Conservation (phyloP, 345 rosid genomes). For the Salix exigua region DNA sequence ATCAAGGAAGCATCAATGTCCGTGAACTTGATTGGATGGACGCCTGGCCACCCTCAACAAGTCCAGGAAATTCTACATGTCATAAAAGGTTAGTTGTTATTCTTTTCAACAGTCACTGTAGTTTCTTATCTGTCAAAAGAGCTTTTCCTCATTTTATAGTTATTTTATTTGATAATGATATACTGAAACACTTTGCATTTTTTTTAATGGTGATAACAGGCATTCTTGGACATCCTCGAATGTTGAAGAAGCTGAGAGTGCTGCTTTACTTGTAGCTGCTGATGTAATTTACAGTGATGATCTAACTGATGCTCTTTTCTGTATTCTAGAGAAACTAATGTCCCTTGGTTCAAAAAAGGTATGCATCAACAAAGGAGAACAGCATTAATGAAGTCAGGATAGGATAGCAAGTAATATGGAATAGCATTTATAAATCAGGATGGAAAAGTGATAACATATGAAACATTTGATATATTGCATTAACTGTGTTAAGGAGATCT, state of each 20-base stretch:
- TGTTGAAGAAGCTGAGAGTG: slow-evolving; percentile 47
- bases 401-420: not conserved
- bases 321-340: slow-evolving; percentile 46
- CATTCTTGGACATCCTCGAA: slow-evolving; percentile 47
- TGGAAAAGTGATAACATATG: not conserved
- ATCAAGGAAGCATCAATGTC: slow-evolving; percentile 43
- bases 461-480: too few species aligned
- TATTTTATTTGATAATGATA: not conserved
- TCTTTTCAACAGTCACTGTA: not conserved
- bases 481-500: not conserved
- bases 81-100: slow-evolving; percentile 32
- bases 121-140: not conserved
- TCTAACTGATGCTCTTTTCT: slow-evolving; percentile 52
- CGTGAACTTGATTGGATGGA: slow-evolving; percentile 76
- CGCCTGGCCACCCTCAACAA: slow-evolving; percentile 55
- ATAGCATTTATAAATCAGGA: not conserved
- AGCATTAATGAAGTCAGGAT: not conserved
- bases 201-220: slow-evolving; percentile 22
- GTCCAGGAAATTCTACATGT: slow-evolving; percentile 17
- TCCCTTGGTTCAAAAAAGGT: slow-evolving; percentile 42
- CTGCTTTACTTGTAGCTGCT: slow-evolving; percentile 58
- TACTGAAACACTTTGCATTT: not conserved
- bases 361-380: not conserved
- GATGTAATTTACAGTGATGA: slow-evolving; percentile 67
- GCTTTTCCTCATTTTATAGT: not conserved